Percentiles rank a stretch among this genome's conserved stretches.
phyloP scores from a whole-genome alignment of 768 basidiomycete genomes.

The Hypsizygus marmoreus region DNA sequence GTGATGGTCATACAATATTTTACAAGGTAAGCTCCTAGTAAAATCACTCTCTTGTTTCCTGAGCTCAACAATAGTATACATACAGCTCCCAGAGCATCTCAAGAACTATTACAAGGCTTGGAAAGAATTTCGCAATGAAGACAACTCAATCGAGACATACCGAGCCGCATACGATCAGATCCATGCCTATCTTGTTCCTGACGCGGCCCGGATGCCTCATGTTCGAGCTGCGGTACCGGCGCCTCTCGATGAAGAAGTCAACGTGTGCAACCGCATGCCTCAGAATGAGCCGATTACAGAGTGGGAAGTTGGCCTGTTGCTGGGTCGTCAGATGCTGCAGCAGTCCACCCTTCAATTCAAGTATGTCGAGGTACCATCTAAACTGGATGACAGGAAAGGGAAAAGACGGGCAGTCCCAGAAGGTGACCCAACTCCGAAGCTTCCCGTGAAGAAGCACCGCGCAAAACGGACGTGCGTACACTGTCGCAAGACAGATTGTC shows the following conservation, averaged over 20 bases:
- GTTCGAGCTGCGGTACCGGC: not conserved
- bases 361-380: not conserved
- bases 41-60: not conserved
- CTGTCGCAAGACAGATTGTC: constrained; percentile 1
- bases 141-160: constrained; percentile 12
- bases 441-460: no score
- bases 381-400: not conserved
- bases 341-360: constrained; percentile 1
- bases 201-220: constrained; percentile 1
- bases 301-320: not conserved
- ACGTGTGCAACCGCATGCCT: no score
- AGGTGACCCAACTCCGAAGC: no score
- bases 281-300: no score
- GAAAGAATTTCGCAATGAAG: constrained; percentile 11
- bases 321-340: not conserved
- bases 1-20: constrained; percentile 12
- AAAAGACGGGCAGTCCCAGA: no score
- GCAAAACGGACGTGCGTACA: not conserved
- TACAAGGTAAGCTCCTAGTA: constrained; percentile 8
- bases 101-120: constrained; percentile 15
- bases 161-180: constrained; percentile 2
- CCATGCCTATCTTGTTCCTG: constrained; percentile 1
- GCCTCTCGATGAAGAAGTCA: no score
- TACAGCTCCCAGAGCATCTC: constrained; percentile 10
- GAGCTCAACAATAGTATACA: not conserved